Evolutionary conservation across 768 basidiomycete species (phyloP).

Genomic region (Auriscalpium orientale): DNA sequence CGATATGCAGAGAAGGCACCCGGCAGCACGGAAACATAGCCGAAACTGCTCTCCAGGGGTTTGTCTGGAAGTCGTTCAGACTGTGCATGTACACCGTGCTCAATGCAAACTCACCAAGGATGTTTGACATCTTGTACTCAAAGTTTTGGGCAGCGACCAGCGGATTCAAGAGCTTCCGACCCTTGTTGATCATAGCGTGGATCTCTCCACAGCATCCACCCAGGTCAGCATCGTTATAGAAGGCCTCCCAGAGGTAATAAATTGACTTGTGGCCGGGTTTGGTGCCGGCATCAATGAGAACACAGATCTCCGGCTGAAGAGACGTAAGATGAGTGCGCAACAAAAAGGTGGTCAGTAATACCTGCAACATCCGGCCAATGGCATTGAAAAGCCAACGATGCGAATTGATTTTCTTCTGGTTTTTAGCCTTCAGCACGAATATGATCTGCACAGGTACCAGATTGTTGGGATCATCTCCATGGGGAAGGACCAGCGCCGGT

Average conservation of each 20-base stretch:
- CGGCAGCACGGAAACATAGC: constrained; percentile 91
- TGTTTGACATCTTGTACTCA: constrained; percentile 98
- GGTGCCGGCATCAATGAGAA: constrained; percentile 91
- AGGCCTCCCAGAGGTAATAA: constrained; percentile 92
- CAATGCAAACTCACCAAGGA: constrained; percentile 48
- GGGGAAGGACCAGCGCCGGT: constrained; percentile 86
- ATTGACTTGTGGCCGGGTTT: constrained; percentile 96
- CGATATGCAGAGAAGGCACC: constrained; percentile 97
- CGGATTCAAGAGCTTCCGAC: constrained; percentile 86
- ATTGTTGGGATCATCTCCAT: constrained; percentile 85
- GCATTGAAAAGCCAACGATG: constrained; percentile 97
- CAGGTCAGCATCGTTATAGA: constrained; percentile 70
- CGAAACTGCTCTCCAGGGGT: constrained; percentile 91
- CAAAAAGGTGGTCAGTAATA: constrained; percentile 21
- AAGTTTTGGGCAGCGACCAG: constrained; percentile 94
- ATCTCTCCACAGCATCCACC: constrained; percentile 94
- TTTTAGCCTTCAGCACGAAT: constrained; percentile 86
- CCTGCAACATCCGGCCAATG: constrained; percentile 74
- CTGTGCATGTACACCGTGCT: not conserved
- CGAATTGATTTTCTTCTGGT: constrained; percentile 93
- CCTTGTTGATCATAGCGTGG: constrained; percentile 93
- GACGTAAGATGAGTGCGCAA: not conserved
- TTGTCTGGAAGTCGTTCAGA: constrained; percentile 48
- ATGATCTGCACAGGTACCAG: constrained; percentile 90
- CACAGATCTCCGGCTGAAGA: constrained; percentile 78